These are phyloP conservation scores for Ustilago lituana DNA, from an alignment of 1,284 basidiomycete genomes.

Conservation along the genomic window DNA sequence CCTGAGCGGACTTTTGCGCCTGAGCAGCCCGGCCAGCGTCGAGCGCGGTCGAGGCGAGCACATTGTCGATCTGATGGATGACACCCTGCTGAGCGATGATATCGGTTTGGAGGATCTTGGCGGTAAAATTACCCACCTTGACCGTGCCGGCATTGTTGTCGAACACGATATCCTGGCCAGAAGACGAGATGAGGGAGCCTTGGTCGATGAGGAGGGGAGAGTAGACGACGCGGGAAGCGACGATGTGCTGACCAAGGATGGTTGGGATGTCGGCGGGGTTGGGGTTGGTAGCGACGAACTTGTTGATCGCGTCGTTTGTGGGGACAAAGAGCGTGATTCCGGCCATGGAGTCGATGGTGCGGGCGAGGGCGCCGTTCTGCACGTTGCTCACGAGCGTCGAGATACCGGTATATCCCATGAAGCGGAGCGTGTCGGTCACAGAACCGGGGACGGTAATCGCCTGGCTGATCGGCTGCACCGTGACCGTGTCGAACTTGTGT, in stretches of 20 bases:
- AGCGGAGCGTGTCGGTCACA: conserved; percentile 39
- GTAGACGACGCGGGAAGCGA: conserved; percentile 50
- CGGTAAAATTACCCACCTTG: conserved; percentile 47
- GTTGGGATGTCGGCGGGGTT: conserved; percentile 33
- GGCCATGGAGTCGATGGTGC: conserved; percentile 39
- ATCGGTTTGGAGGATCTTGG: conserved; percentile 52
- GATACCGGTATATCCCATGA: conserved; percentile 27
- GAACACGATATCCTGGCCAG: conserved; percentile 52
- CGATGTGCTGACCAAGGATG: conserved; percentile 49
- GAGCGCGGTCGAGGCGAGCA: conserved; percentile 42
- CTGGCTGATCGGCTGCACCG: conserved; percentile 48
- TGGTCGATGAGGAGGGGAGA: conserved; percentile 51
- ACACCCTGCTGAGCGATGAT: conserved; percentile 53
- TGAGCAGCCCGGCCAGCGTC: conserved; percentile 46
- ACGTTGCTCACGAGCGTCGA: conserved; percentile 28
- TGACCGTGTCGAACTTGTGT: conserved; percentile 33
- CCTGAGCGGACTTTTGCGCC: conserved; percentile 45
- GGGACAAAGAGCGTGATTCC: conserved; percentile 58
- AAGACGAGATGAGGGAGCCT: conserved; percentile 46
- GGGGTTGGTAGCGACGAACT: conserved; percentile 28
- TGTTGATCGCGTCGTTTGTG: conserved; percentile 38
- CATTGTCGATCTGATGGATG: conserved; percentile 53
- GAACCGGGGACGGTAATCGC: conserved; percentile 54
- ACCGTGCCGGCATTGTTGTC: conserved; percentile 44
- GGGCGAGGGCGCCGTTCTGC: conserved; percentile 28